Base-by-base conservation (phyloP, 371 early-diverging fungal species). In the Mycotypha africana region DNA sequence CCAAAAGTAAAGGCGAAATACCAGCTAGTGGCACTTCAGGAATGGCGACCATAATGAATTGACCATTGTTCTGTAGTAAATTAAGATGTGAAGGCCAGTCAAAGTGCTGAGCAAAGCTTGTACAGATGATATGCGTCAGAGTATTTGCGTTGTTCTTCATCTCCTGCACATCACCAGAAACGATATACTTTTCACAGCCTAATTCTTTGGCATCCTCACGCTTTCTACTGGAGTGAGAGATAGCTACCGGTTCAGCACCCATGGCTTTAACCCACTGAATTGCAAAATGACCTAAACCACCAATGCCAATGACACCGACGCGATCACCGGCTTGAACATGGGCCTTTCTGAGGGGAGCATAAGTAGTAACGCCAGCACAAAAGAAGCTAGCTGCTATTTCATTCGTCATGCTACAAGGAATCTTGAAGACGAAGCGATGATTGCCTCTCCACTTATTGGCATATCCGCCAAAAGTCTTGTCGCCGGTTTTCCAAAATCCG, bases 281-380 rank as follows among this genome's bases (percentile, higher is more conserved):
- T 22, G 70, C 86, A 66, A 85, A 66, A 30, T 86, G 86, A 37
- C 86, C 86, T 14, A 87, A 63, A 22, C 88, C 88, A 41, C 85
- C 45, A 32, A 44, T 21, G 17, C 45, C 45, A 47, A 79, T 59
- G 40, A 80, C 81, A 65, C 79, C 82, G 38, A 81, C 55, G 40
- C 60, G 58, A 3, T 62, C 55, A 25, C 60, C 72, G n/a, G 41
- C 74, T 70, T 33, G 70, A 60, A 51, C 75, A 65, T 33, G 70
- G 63, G 38, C 67, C 58, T n/a, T 43, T 49, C 63, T 67, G 45
- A 87, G 50, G 15, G 87, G 85, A 30, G 72, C 47, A 56, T 65
- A 89, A 4, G 77, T 74, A 9, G 89, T 86, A 28, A 79, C 57
- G 42, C 88, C 67, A 31, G 62, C 60, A 45, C 53, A 67, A 41